Evolutionary conservation across 257 asterid genomes (phyloP), one percentile per base, ranked within the genome.

Genomic region (Anisodus tanguticus): DNA sequence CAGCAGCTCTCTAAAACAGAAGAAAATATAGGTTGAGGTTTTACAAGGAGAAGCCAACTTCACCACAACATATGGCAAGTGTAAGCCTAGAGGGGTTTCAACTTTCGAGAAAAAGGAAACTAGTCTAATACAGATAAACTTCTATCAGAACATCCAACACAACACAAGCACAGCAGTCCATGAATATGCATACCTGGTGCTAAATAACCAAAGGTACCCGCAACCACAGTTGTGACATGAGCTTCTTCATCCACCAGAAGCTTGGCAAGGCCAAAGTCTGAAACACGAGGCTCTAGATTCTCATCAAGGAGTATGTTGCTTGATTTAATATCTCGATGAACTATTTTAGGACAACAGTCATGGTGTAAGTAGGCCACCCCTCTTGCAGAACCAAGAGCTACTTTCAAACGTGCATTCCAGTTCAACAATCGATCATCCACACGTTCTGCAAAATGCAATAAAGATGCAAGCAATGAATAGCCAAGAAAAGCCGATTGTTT

Each of bases 191-290:
- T 79, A 93, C 99, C 99, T 91, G 99, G 99, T 82, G 99, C 99
- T 71, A 95, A 89, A 86, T 95, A 95, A 82, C 99, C 99, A 55
- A 95, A 95, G 43, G 99, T 95, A 83, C 99, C 99, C 1, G 99
- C 99, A 83, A 95, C 99, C 51, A 95, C 99, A 17, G 98, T 96
- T 11, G 98, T 96, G 66, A 96, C 95, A 88, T 96, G 99, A 80
- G 97, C 93, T 79, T 96, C 98, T 88, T 95, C 99, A 13, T 96
- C 98, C 0, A 94, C 97, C 90, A 96, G 87, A 19, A 96, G 95
- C 84, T 96, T 94, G 16, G 99, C 99, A 70, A 94, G 99, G 9
- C 99, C 99, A 83, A 96, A 96, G 87, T 96, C 99, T 1, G 98
- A 93, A 84, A 96, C 98, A 77, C 85, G 97, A 64, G 99, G 97